A percentile compares a stretch with the other conserved stretches of the same genome.
These are phyloP conservation scores for Phytophthora tubulina DNA, from an alignment of 352 stramenopile species.

Conservation along the genomic window DNA sequence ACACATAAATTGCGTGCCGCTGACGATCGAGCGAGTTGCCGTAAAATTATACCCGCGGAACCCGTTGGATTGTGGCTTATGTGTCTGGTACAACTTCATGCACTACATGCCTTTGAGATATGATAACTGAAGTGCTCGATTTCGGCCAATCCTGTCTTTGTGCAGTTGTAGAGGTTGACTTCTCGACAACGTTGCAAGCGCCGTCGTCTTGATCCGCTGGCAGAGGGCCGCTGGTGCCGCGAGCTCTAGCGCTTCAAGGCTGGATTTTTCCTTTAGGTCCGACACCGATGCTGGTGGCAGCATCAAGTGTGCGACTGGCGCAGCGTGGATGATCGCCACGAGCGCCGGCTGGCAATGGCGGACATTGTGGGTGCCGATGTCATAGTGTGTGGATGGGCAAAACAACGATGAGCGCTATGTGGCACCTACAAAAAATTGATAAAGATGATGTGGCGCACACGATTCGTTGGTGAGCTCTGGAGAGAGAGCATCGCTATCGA, in stretches of 20 bases:
- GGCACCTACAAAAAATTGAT: constrained; percentile 4
- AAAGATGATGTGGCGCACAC: too few species aligned
- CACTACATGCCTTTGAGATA: neutral
- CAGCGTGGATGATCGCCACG: neutral
- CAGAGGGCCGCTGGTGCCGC: neutral
- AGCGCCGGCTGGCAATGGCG: neutral
- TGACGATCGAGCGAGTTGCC: constrained; percentile 26
- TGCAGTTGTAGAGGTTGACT: constrained; percentile 8
- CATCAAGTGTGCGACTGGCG: constrained; percentile 1
- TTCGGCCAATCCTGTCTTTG: constrained; percentile 15
- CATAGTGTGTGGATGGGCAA: constrained; percentile 4
- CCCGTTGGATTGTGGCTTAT: neutral
- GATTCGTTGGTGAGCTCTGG: too few species aligned
- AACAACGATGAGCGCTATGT: constrained; percentile 6
- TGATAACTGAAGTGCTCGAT: neutral
- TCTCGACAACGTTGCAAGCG: constrained; percentile 14
- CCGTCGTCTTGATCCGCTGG: neutral
- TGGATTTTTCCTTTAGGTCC: constrained; percentile 26
- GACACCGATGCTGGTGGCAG: neutral
- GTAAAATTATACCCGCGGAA: neutral
- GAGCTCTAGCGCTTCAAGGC: constrained; percentile 2
- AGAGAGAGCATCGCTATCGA: too few species aligned
- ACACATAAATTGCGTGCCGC: constrained; percentile 31
- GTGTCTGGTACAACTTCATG: neutral
- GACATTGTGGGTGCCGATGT: constrained; percentile 5